phyloP scores from a whole-genome alignment of 2,329 filamentous ascomycete species.

The Pyrenochaeta sp. region DNA sequence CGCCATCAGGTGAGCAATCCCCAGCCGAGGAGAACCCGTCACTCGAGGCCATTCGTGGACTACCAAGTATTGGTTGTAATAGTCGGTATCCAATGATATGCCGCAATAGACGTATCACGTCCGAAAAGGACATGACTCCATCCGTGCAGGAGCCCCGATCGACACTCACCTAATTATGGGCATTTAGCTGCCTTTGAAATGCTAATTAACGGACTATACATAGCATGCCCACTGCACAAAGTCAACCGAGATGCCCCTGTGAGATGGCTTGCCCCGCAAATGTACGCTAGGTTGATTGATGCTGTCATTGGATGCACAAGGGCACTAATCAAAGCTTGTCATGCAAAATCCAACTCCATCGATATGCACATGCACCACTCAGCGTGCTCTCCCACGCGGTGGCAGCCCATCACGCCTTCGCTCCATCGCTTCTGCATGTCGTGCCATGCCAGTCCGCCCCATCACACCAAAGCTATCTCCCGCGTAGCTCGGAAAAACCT shows the following conservation, averaged over 20 bases:
- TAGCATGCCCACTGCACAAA: conserved; percentile 35
- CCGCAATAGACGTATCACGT: conserved; percentile 16
- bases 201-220: conserved; percentile 47
- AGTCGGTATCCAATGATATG: conserved; percentile 47
- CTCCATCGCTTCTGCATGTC: conserved; percentile 42
- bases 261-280: conserved; percentile 23
- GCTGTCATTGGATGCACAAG: conserved; percentile 35
- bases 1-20: conserved; percentile 46
- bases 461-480: conserved; percentile 35
- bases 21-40: conserved; percentile 35
- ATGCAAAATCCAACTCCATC: conserved; percentile 43
- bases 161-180: conserved; percentile 42
- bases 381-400: conserved; percentile 34
- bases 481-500: conserved; percentile 35
- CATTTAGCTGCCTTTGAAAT: conserved; percentile 20
- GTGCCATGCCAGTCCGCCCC: conserved; percentile 34
- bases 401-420: conserved; percentile 1
- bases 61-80: conserved; percentile 45
- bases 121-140: conserved; percentile 29
- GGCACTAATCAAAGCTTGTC: conserved; percentile 47
- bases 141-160: conserved; percentile 17
- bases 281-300: conserved; percentile 29
- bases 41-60: conserved; percentile 45
- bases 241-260: conserved; percentile 30
- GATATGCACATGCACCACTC: conserved; percentile 39